These are phyloP conservation scores for Linderina pennispora DNA, from an alignment of 192 early-diverging fungal genomes.

Conservation along the genomic window DNA sequence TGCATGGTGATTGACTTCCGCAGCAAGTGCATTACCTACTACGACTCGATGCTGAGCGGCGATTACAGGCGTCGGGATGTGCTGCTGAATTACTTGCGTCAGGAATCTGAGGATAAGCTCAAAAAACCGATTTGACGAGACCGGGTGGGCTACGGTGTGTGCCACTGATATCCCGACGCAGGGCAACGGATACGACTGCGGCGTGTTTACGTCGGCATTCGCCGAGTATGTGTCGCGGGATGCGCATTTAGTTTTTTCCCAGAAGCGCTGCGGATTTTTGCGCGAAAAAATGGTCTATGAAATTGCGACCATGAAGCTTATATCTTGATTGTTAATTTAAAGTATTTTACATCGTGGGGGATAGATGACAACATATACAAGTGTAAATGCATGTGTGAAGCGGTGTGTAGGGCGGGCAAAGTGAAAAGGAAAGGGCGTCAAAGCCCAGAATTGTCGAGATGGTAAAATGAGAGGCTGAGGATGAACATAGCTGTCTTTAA, in stretches of 20 bases:
- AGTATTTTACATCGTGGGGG: too few species aligned
- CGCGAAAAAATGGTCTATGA: conserved; percentile 70
- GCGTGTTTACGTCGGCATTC: conserved; percentile 88
- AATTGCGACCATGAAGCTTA: conserved; percentile 52
- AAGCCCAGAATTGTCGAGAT: too few species aligned
- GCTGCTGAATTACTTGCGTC: conserved; percentile 57
- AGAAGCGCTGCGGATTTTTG: conserved; percentile 64
- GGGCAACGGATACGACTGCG: conserved; percentile 89
- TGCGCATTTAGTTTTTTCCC: conserved; percentile 63
- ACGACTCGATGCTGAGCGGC: conserved; percentile 73
- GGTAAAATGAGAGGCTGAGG: too few species aligned
- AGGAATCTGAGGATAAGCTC: conserved; percentile 72
- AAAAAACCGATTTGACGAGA: conserved; percentile 51
- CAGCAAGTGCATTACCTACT: conserved; percentile 62
- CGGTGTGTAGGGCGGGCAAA: too few species aligned
- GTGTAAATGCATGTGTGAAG: too few species aligned
- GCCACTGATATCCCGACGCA: conserved; percentile 78
- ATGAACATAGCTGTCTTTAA: too few species aligned
- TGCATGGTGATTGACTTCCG: conserved; percentile 58
- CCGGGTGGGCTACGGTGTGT: conserved; percentile 60
- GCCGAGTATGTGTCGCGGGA: conserved; percentile 65
- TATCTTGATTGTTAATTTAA: too few species aligned
- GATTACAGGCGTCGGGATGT: conserved; percentile 48
- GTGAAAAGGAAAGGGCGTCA: too few species aligned
- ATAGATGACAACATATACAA: neutral